Percentiles rank a stretch among this genome's conserved stretches.
These are phyloP conservation scores for Quercus alba DNA, from an alignment of 306 rosid genomes.

Conservation along the genomic window DNA sequence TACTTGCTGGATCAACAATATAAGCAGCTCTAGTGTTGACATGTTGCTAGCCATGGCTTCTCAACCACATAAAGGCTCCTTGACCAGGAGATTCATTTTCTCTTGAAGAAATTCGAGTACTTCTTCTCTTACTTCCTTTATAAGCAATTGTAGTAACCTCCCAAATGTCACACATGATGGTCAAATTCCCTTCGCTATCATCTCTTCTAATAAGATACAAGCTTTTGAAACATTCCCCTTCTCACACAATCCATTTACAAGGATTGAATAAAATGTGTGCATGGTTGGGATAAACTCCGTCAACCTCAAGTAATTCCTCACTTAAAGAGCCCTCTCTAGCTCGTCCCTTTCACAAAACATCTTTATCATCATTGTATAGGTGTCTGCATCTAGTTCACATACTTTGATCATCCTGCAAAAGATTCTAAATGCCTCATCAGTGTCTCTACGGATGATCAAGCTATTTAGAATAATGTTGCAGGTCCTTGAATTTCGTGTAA, in stretches of 20 bases:
- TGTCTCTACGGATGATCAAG: slow-evolving; percentile 52
- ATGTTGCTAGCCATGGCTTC: slow-evolving; percentile 12
- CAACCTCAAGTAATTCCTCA: slow-evolving; percentile 69
- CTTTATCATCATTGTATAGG: slow-evolving; percentile 78
- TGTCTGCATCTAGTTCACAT: slow-evolving; percentile 77
- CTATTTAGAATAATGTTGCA: slow-evolving; percentile 60
- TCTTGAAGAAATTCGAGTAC: slow-evolving; percentile 73
- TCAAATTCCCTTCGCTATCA: slow-evolving; percentile 84
- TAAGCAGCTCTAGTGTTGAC: background rate
- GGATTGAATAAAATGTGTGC: slow-evolving; percentile 77
- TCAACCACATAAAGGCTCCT: slow-evolving; percentile 79
- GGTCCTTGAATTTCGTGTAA: slow-evolving; percentile 67
- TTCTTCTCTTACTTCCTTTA: slow-evolving; percentile 79
- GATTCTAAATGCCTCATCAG: slow-evolving; percentile 55
- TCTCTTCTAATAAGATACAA: slow-evolving; percentile 73
- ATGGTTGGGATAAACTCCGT: slow-evolving; percentile 75
- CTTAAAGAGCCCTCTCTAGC: slow-evolving; percentile 56
- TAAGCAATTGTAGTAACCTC: slow-evolving; percentile 64
- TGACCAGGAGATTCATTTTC: slow-evolving; percentile 71
- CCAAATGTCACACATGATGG: slow-evolving; percentile 70
- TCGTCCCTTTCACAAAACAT: slow-evolving; percentile 65
- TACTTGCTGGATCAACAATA: slow-evolving; percentile 1
- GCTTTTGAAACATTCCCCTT: slow-evolving; percentile 54
- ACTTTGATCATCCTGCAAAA: slow-evolving; percentile 57
- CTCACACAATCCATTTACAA: slow-evolving; percentile 68